Percentiles rank a stretch among this genome's conserved stretches.
These are phyloP conservation scores for Corymbia citriodora DNA, from an alignment of 441 rosid genomes.

Conservation along the genomic window DNA sequence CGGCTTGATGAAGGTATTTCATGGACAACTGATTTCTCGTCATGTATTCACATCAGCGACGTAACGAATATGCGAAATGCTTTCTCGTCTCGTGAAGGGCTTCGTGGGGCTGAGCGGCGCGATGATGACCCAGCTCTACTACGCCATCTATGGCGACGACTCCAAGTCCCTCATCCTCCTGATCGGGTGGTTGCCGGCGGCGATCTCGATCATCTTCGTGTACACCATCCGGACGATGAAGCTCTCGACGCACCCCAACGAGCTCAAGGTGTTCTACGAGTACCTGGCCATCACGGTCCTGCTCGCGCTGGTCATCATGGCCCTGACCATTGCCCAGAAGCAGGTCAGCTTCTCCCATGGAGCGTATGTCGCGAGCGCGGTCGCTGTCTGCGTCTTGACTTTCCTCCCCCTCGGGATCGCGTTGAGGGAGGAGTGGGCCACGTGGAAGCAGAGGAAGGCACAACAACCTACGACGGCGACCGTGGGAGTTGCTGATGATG, in stretches of 20 bases:
- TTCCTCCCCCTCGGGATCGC: constrained; percentile 13
- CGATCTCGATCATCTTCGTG: constrained; percentile 19
- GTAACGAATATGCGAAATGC: neutral
- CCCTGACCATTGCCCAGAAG: constrained; percentile 16
- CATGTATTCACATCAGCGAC: neutral
- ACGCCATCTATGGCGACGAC: constrained; percentile 35
- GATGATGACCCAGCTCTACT: constrained; percentile 46
- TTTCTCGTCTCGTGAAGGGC: constrained; percentile 30
- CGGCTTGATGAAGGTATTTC: constrained; percentile 41
- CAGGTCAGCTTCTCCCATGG: constrained; percentile 8
- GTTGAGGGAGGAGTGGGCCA: constrained; percentile 13
- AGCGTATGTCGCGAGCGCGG: constrained; percentile 8
- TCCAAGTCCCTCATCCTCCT: constrained; percentile 27
- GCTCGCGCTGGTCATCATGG: constrained; percentile 23
- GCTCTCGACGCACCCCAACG: constrained; percentile 12
- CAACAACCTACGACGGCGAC: neutral
- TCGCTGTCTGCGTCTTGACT: constrained; percentile 9
- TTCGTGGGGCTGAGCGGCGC: constrained; percentile 66
- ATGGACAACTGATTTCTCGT: neutral
- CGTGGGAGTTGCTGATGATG: neutral
- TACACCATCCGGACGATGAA: constrained; percentile 21
- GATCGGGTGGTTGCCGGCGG: constrained; percentile 29
- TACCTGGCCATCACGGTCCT: constrained; percentile 15
- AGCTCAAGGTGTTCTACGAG: constrained; percentile 21
- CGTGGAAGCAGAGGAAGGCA: constrained; percentile 9